Evolutionary conservation across 78 protist species (phyloP).

Genomic region (Dictyostelium citrinum): DNA sequence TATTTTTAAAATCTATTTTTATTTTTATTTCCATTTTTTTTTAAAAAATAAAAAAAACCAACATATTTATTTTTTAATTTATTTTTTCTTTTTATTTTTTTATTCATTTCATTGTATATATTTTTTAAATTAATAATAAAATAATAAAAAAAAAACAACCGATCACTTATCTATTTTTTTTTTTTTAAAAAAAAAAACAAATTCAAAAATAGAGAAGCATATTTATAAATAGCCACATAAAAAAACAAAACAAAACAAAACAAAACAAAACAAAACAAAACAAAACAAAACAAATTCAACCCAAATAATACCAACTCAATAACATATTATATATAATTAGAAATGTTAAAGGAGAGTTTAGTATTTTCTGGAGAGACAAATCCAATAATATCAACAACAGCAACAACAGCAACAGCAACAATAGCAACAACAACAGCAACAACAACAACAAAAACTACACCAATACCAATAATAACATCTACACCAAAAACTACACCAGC

Average conservation of each 20-base stretch:
- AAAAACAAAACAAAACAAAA: too few relatives aligned
- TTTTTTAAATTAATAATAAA: too few relatives aligned
- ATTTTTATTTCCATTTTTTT: background rate
- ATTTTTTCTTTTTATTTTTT: too few relatives aligned
- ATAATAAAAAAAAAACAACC: too few relatives aligned
- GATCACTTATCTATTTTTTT: too few relatives aligned
- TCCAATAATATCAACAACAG: background rate
- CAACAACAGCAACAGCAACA: background rate
- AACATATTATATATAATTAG: background rate
- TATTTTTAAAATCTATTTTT: too few relatives aligned
- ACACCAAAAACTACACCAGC: conserved; percentile 12
- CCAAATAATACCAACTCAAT: background rate
- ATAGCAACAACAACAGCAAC: background rate
- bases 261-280: background rate
- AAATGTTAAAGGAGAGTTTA: background rate
- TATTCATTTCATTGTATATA: too few relatives aligned
- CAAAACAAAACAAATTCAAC: background rate
- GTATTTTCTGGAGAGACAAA: background rate
- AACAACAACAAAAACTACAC: background rate
- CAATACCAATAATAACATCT: background rate
- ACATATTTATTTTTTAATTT: too few relatives aligned
- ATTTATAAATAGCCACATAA: too few relatives aligned
- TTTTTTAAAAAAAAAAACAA: too few relatives aligned
- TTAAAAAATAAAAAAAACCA: background rate
- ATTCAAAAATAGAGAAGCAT: too few relatives aligned